Percentiles rank a stretch among this genome's conserved stretches.
Conservation (phyloP, 352 stramenopile genomes). For the Phytophthora fragariaefolia region DNA sequence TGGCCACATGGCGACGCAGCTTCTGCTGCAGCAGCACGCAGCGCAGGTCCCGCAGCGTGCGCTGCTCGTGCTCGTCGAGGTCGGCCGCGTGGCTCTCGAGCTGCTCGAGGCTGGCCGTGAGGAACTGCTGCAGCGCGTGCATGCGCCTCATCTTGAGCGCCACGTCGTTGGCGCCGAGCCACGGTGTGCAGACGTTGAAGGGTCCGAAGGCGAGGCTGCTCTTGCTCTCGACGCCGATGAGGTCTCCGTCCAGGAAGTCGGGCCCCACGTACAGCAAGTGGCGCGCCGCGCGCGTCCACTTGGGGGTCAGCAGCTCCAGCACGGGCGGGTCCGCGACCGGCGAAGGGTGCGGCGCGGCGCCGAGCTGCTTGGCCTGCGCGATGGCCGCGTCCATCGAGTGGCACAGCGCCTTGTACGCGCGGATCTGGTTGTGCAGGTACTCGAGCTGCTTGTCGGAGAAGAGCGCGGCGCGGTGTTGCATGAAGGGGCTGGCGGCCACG, state of each 20-base stretch:
- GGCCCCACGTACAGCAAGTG: conserved; percentile 69
- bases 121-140: conserved; percentile 74
- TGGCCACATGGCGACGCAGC: conserved; percentile 63
- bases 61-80: conserved; percentile 50
- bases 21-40: conserved; percentile 82
- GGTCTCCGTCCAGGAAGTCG: conserved; percentile 69
- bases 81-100: conserved; percentile 50
- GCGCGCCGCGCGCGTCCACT: conserved; percentile 64
- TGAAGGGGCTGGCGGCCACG: conserved; percentile 63
- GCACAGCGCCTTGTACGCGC: conserved; percentile 82
- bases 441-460: conserved; percentile 90
- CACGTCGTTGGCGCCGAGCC: conserved; percentile 74
- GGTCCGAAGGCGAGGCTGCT: conserved; percentile 59
- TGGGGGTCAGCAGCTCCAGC: conserved; percentile 54
- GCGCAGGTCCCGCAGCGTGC: conserved; percentile 65
- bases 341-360: neutral
- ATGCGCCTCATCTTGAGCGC: conserved; percentile 77
- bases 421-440: conserved; percentile 88
- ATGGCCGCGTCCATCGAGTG: conserved; percentile 84
- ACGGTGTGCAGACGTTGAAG: conserved; percentile 64
- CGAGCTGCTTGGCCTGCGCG: conserved; percentile 35
- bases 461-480: conserved; percentile 67
- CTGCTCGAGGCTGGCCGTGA: conserved; percentile 66
- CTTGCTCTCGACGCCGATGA: conserved; percentile 68
- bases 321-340: conserved; percentile 12